phyloP scores from a whole-genome alignment of 148 eudicot species.

The Amaranthus cruentus region DNA sequence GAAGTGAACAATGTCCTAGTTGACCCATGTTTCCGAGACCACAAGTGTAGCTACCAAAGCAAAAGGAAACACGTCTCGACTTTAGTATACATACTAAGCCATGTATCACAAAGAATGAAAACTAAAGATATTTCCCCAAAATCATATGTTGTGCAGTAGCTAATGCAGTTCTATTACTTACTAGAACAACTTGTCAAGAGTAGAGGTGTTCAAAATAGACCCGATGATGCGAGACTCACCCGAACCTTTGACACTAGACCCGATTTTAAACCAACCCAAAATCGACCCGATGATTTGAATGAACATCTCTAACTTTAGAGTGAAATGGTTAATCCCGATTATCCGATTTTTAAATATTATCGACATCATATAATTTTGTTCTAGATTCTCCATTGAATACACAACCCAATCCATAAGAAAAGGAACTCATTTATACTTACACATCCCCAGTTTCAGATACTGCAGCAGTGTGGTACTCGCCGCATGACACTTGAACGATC shows the following conservation, averaged over 20 bases:
- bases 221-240: too few relatives aligned
- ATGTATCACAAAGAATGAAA: neutral
- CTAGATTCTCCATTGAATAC: neutral
- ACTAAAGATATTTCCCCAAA: too few relatives aligned
- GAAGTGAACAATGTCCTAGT: conserved; percentile 96
- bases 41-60: conserved; percentile 80
- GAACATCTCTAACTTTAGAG: too few relatives aligned
- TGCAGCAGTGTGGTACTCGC: conserved; percentile 98
- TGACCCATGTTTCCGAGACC: conserved; percentile 97
- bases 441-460: conserved; percentile 86
- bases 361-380: neutral
- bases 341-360: too few relatives aligned
- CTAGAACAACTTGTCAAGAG: too few relatives aligned
- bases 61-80: neutral
- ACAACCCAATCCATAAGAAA: conserved; percentile 9
- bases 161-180: too few relatives aligned
- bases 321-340: too few relatives aligned
- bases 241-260: too few relatives aligned
- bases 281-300: too few relatives aligned
- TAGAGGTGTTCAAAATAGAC: too few relatives aligned
- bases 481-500: conserved; percentile 81
- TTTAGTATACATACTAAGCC: neutral
- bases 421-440: conserved; percentile 64
- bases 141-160: too few relatives aligned
- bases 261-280: too few relatives aligned